phyloP scores from a whole-genome alignment of 2,329 filamentous ascomycete genomes.

The Chaetothyriales sp. region DNA sequence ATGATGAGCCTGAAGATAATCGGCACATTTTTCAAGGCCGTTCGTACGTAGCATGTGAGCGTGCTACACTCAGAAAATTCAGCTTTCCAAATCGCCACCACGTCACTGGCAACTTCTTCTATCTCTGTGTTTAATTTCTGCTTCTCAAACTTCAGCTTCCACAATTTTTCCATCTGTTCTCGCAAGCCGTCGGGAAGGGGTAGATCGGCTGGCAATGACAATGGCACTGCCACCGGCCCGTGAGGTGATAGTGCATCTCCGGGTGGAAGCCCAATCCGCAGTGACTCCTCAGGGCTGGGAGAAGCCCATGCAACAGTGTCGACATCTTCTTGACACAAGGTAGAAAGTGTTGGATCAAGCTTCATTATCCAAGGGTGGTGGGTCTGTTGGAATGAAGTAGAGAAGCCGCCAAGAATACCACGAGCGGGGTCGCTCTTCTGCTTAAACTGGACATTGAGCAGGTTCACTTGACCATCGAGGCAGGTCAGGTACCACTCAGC shows the following conservation, averaged over 20 bases:
- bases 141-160: slow-evolving; percentile 19
- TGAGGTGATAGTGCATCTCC: not conserved
- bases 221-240: not conserved
- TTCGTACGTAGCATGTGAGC: slow-evolving; percentile 21
- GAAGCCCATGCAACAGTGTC: slow-evolving; percentile 17
- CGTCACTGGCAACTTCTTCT: slow-evolving; percentile 18
- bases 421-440: slow-evolving; percentile 14
- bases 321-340: slow-evolving; percentile 11
- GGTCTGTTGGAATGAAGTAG: slow-evolving; percentile 21
- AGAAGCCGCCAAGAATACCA: slow-evolving; percentile 19
- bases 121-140: slow-evolving; percentile 19
- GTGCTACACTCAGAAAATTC: slow-evolving; percentile 19
- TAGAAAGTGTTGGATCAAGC: slow-evolving; percentile 18
- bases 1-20: slow-evolving; percentile 19
- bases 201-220: not conserved
- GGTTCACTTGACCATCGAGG: slow-evolving; percentile 19
- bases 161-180: slow-evolving; percentile 18
- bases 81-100: slow-evolving; percentile 20
- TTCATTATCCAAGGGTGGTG: slow-evolving; percentile 20
- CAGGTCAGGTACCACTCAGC: slow-evolving; percentile 21
- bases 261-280: slow-evolving; percentile 1
- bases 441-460: slow-evolving; percentile 21
- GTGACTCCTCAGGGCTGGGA: slow-evolving; percentile 5
- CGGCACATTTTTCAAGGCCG: slow-evolving; percentile 21
- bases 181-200: slow-evolving; percentile 12